Conservation (phyloP, 306 rosid species). For the Prinsepia uniflora region DNA sequence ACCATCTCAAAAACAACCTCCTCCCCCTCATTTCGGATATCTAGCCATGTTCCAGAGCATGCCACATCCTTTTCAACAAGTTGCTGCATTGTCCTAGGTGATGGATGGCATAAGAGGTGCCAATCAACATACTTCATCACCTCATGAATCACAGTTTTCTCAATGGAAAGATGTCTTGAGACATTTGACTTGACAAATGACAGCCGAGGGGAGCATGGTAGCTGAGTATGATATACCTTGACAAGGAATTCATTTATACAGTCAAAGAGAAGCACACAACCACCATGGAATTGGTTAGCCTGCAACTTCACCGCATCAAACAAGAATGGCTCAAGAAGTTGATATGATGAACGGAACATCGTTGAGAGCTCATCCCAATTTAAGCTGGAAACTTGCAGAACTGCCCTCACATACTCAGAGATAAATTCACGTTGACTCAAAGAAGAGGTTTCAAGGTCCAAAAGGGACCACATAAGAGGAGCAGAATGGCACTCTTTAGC, state of each 20-base stretch:
- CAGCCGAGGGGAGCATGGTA: slow-evolving; percentile 37
- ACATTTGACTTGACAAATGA: slow-evolving; percentile 29
- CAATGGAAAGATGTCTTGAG: slow-evolving; percentile 29
- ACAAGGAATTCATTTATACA: slow-evolving; percentile 47
- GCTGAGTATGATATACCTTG: slow-evolving; percentile 32
- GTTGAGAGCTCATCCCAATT: slow-evolving; percentile 44
- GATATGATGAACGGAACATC: slow-evolving; percentile 35
- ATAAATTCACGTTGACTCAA: slow-evolving; percentile 21
- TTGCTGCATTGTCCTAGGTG: slow-evolving; percentile 35
- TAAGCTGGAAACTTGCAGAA: slow-evolving; percentile 41
- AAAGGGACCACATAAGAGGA: slow-evolving; percentile 25
- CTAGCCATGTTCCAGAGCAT: slow-evolving; percentile 50
- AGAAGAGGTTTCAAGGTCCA: slow-evolving; percentile 23
- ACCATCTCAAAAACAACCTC: slow-evolving; percentile 38
- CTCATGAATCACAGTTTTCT: slow-evolving; percentile 39
- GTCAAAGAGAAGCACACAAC: slow-evolving; percentile 41
- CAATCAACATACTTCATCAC: slow-evolving; percentile 37
- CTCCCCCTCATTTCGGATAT: slow-evolving; percentile 37
- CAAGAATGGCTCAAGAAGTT: slow-evolving; percentile 31
- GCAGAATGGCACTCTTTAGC: slow-evolving; percentile 36
- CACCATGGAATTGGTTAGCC: slow-evolving; percentile 27
- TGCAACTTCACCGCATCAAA: slow-evolving; percentile 42
- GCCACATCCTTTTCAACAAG: slow-evolving; percentile 44
- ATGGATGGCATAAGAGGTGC: slow-evolving; percentile 29
- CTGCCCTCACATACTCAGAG: slow-evolving; percentile 30